Evolutionary conservation across 2,329 filamentous ascomycete species (phyloP).

Genomic region (Hypoxylon sp.): DNA sequence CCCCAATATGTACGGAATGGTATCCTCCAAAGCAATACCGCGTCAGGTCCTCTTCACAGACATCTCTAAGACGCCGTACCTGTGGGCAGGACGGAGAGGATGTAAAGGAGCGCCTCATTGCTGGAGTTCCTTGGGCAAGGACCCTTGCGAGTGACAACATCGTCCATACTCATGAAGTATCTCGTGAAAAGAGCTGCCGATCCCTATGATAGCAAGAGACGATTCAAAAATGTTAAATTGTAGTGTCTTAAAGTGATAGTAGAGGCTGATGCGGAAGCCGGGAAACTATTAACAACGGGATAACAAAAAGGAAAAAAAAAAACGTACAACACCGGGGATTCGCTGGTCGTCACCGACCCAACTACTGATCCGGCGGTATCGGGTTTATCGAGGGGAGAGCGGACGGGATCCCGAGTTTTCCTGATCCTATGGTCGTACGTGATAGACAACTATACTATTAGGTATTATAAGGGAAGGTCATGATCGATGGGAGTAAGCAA

Average conservation of each 20-base stretch:
- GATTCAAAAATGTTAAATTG: background rate
- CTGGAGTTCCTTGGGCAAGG: background rate
- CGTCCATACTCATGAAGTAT: background rate
- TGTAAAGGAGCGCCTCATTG: background rate
- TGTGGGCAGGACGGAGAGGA: too few species aligned
- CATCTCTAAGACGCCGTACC: too few species aligned
- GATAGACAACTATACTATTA: background rate
- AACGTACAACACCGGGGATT: slow-evolving; percentile 33
- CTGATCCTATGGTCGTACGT: slow-evolving; percentile 29
- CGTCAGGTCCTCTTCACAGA: background rate
- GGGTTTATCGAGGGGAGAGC: slow-evolving; percentile 29
- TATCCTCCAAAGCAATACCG: background rate
- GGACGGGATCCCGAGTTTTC: slow-evolving; percentile 25
- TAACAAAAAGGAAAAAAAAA: slow-evolving; percentile 2
- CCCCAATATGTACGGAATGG: background rate
- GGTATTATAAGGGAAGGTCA: background rate
- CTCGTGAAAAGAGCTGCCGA: background rate
- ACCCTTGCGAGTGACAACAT: background rate
- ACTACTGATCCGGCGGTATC: slow-evolving; percentile 32
- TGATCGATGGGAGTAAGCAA: background rate
- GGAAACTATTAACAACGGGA: too few species aligned
- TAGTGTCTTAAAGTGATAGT: background rate
- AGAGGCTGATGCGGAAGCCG: background rate
- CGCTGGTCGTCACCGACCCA: slow-evolving; percentile 37
- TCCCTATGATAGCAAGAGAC: background rate